phyloP scores from a whole-genome alignment of 768 basidiomycete species.

The Suillus bovinus region DNA sequence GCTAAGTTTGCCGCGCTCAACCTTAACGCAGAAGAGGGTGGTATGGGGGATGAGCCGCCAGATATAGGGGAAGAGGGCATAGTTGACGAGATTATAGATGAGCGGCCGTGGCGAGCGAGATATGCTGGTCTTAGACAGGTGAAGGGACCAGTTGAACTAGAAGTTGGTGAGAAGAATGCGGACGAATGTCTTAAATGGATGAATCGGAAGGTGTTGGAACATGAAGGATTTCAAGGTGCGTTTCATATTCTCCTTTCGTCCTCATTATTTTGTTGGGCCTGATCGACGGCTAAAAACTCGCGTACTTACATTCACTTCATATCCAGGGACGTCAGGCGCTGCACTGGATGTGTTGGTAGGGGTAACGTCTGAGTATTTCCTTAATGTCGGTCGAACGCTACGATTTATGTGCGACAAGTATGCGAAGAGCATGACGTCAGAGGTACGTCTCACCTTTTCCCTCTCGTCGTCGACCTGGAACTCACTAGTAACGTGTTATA shows the following conservation, averaged over 20 bases:
- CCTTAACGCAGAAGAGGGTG: conserved; percentile 35
- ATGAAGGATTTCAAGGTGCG: conserved; percentile 90
- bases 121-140: conserved; percentile 11
- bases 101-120: conserved; percentile 53
- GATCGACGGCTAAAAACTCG: not conserved
- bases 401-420: conserved; percentile 82
- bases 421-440: conserved; percentile 74
- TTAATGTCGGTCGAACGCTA: conserved; percentile 86
- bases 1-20: conserved; percentile 64
- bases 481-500: conserved; percentile 31
- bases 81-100: conserved; percentile 47
- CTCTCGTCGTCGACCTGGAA: conserved; percentile 5
- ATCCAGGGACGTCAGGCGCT: conserved; percentile 66
- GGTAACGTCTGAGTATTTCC: conserved; percentile 77
- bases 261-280: not conserved
- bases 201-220: conserved; percentile 78
- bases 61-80: conserved; percentile 32
- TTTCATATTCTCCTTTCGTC: conserved; percentile 10
- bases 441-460: conserved; percentile 50
- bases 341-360: conserved; percentile 78
- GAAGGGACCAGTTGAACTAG: conserved; percentile 36
- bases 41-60: conserved; percentile 35
- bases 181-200: conserved; percentile 71
- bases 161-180: conserved; percentile 62
- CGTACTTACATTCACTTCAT: not conserved